phyloP scores from a whole-genome alignment of 306 rosid genomes.

The Trichosanthes truncata region DNA sequence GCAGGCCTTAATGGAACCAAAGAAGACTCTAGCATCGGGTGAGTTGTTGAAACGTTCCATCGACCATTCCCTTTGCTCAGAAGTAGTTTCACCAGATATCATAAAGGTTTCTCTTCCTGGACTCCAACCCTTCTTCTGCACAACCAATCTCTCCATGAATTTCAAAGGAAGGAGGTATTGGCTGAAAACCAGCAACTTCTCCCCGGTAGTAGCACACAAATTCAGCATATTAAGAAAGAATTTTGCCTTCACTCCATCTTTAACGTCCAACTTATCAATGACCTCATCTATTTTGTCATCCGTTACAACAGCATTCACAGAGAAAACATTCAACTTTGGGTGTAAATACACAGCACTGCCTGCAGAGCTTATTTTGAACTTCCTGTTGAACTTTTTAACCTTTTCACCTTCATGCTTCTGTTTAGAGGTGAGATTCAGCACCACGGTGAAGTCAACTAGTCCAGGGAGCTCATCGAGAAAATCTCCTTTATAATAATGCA shows the following conservation, averaged over 20 bases:
- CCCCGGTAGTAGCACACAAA: slow-evolving; percentile 58
- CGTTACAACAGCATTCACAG: slow-evolving; percentile 28
- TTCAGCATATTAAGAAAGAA: slow-evolving; percentile 57
- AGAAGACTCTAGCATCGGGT: slow-evolving; percentile 62
- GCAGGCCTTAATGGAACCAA: slow-evolving; percentile 97
- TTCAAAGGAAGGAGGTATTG: slow-evolving; percentile 81
- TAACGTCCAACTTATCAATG: slow-evolving; percentile 35
- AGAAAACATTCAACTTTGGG: slow-evolving; percentile 41
- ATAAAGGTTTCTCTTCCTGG: slow-evolving; percentile 62
- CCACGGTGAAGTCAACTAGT: slow-evolving; percentile 64
- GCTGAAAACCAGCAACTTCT: slow-evolving; percentile 84
- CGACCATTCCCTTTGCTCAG: slow-evolving; percentile 63
- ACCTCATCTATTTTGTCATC: slow-evolving; percentile 52
- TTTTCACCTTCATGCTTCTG: slow-evolving; percentile 50
- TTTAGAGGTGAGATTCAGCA: slow-evolving; percentile 47
- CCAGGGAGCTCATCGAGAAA: slow-evolving; percentile 98
- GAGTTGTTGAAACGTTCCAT: slow-evolving; percentile 81
- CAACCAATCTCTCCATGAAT: slow-evolving; percentile 63
- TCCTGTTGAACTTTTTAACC: slow-evolving; percentile 30
- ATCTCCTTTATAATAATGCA: slow-evolving; percentile 92
- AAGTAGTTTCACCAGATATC: slow-evolving; percentile 70
- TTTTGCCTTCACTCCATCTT: slow-evolving; percentile 76
- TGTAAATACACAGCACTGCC: slow-evolving; percentile 86
- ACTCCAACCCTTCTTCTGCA: slow-evolving; percentile 61
- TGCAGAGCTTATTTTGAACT: slow-evolving; percentile 59